These are phyloP conservation scores for Cryomyces antarcticus DNA, from an alignment of 495 filamentous ascomycete species.

Conservation along the genomic window DNA sequence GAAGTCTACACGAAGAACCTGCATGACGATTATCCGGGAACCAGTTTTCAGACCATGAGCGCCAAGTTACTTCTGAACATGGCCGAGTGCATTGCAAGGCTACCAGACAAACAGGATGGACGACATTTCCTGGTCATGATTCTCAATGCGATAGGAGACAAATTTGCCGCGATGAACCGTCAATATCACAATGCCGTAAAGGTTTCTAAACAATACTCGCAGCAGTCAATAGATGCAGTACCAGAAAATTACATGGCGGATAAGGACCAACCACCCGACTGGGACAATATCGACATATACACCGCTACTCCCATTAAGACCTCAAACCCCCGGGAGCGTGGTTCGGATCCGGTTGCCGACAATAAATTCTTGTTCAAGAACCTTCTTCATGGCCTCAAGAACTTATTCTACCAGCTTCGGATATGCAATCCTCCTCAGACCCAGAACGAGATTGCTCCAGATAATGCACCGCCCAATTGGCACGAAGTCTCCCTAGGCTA, in stretches of 20 bases:
- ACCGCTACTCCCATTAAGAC: slow-evolving; percentile 90
- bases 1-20: slow-evolving; percentile 94
- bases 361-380: slow-evolving; percentile 98
- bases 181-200: slow-evolving; percentile 90
- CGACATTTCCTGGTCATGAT: slow-evolving; percentile 96
- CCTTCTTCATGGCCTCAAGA: slow-evolving; percentile 91
- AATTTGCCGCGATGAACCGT: slow-evolving; percentile 94
- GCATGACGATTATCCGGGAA: slow-evolving; percentile 88
- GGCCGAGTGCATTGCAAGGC: slow-evolving; percentile 86
- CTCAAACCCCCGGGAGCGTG: slow-evolving; percentile 77
- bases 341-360: slow-evolving; percentile 81
- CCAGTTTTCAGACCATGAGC: slow-evolving; percentile 99
- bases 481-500: slow-evolving; percentile 90
- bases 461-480: slow-evolving; percentile 76
- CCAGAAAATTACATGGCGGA: slow-evolving; percentile 71
- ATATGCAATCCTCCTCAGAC: slow-evolving; percentile 51
- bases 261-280: slow-evolving; percentile 59
- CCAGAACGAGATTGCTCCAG: slow-evolving; percentile 38
- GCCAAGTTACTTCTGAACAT: slow-evolving; percentile 92
- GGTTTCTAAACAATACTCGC: slow-evolving; percentile 52
- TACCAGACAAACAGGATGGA: slow-evolving; percentile 79
- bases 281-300: slow-evolving; percentile 98
- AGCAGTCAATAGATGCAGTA: slow-evolving; percentile 39
- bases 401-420: slow-evolving; percentile 86
- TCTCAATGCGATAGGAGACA: slow-evolving; percentile 89